A percentile compares a stretch with the other conserved stretches of the same genome.
These are phyloP conservation scores for Alternaria rosae DNA, from an alignment of 2,329 filamentous ascomycete genomes.

Conservation along the genomic window DNA sequence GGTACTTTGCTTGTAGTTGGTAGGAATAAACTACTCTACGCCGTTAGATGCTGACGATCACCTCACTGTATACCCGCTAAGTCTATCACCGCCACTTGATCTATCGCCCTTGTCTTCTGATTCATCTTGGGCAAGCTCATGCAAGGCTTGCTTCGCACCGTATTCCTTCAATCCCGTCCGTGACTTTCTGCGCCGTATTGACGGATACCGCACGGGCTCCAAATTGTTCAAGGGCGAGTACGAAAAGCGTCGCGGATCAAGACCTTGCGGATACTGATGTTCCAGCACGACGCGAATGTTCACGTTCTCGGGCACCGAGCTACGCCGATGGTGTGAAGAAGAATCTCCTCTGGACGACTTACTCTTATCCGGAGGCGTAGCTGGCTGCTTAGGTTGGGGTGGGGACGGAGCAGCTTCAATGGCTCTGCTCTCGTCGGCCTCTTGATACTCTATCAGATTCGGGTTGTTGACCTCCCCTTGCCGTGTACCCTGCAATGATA, in stretches of 20 bases:
- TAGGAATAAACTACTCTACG: background rate
- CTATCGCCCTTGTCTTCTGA: slow-evolving; percentile 11
- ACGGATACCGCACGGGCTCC: slow-evolving; percentile 26
- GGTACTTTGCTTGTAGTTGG: background rate
- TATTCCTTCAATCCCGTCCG: slow-evolving; percentile 35
- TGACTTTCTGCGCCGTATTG: slow-evolving; percentile 35
- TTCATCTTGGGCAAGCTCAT: slow-evolving; percentile 26
- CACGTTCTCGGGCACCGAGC: slow-evolving; percentile 36
- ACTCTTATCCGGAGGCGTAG: slow-evolving; percentile 11
- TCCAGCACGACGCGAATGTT: slow-evolving; percentile 41
- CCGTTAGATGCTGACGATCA: background rate
- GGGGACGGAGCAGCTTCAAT: slow-evolving; percentile 11
- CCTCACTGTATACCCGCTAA: background rate
- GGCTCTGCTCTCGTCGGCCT: slow-evolving; percentile 7
- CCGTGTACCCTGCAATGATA: slow-evolving; percentile 13
- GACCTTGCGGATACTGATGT: slow-evolving; percentile 23
- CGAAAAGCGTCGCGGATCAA: slow-evolving; percentile 29
- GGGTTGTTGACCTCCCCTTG: slow-evolving; percentile 5
- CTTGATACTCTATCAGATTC: slow-evolving; percentile 1
- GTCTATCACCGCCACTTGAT: slow-evolving; percentile 1
- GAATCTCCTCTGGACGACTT: slow-evolving; percentile 6
- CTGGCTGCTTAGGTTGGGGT: slow-evolving; percentile 8
- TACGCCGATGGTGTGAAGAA: slow-evolving; percentile 17
- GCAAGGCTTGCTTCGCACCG: slow-evolving; percentile 31
- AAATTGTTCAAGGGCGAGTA: slow-evolving; percentile 24